Evolutionary conservation across 2,329 filamentous ascomycete species (phyloP).

Genomic region (Alternaria sp.): DNA sequence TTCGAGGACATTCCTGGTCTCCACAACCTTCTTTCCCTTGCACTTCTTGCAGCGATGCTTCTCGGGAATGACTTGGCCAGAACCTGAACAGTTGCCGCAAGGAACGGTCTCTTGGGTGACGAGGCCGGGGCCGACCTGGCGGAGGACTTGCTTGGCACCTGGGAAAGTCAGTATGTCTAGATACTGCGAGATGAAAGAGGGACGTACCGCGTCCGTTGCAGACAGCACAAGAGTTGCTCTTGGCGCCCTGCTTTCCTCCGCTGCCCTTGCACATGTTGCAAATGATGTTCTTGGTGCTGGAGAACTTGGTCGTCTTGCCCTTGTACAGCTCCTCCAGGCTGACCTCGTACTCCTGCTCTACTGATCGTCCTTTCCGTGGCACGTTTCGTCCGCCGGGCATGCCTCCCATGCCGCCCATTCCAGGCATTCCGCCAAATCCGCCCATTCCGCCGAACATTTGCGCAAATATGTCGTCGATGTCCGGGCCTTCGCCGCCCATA

Average conservation of each 20-base stretch:
- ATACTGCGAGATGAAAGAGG: not conserved
- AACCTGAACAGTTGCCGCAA: constrained; percentile 83
- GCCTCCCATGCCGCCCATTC: constrained; percentile 64
- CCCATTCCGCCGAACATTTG: constrained; percentile 79
- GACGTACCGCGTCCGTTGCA: constrained; percentile 76
- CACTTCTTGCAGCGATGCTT: constrained; percentile 99
- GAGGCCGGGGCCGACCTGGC: constrained; percentile 84
- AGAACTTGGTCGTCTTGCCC: constrained; percentile 97
- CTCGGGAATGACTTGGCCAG: constrained; percentile 87
- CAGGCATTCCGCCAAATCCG: constrained; percentile 56
- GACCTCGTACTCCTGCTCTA: constrained; percentile 91
- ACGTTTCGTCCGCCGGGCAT: constrained; percentile 56
- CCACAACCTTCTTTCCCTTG: constrained; percentile 86
- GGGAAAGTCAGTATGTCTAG: constrained; percentile 21
- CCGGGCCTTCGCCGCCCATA: constrained; percentile 66
- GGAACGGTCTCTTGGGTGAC: constrained; percentile 79
- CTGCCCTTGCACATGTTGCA: constrained; percentile 86
- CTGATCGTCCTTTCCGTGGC: constrained; percentile 76
- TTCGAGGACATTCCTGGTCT: constrained; percentile 92
- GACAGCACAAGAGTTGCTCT: constrained; percentile 79
- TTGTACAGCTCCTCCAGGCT: constrained; percentile 96
- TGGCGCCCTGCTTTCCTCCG: constrained; percentile 91
- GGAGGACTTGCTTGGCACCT: constrained; percentile 76
- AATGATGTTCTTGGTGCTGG: constrained; percentile 91
- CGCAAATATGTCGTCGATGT: constrained; percentile 89